Evolutionary conservation across 208 protist genomes (phyloP).

Genomic region (Strigomonas galati): DNA sequence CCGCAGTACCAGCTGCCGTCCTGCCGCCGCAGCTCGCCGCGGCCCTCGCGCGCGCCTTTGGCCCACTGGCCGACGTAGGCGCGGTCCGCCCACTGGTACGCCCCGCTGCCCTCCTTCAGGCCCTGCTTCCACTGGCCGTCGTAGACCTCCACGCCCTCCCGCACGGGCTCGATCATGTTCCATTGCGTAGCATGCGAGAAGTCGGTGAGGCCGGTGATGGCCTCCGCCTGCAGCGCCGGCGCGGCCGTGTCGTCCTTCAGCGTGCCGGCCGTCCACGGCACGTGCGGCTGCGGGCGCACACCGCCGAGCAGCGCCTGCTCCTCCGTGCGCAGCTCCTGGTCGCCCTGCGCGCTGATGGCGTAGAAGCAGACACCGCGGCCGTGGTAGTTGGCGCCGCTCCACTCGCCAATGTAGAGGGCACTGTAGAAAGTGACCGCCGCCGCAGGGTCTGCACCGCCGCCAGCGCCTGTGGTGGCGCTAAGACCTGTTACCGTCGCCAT

Average conservation of each 20-base stretch:
- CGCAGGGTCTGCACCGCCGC: no score
- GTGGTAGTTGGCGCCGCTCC: conserved; percentile 50
- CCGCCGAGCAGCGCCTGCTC: conserved; percentile 19
- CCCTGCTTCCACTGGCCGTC: conserved; percentile 81
- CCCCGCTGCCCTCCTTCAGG: conserved; percentile 64
- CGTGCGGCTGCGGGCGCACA: conserved; percentile 17
- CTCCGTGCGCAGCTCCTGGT: conserved; percentile 6
- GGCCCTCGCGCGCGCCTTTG: conserved; percentile 60
- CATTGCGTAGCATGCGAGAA: conserved; percentile 6
- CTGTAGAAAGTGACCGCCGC: conserved; percentile 11
- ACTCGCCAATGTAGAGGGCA: conserved; percentile 76
- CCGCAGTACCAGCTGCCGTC: conserved; percentile 78
- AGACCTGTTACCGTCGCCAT: no score
- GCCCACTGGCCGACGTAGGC: conserved; percentile 82
- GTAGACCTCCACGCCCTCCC: conserved; percentile 71
- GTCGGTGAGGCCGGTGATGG: conserved; percentile 11
- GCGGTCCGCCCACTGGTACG: conserved; percentile 80
- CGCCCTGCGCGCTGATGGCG: conserved; percentile 26
- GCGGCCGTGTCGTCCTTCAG: not conserved
- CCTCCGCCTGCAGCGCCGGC: conserved; percentile 6
- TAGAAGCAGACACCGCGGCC: conserved; percentile 76
- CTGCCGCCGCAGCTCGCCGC: conserved; percentile 49
- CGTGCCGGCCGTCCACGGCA: conserved; percentile 24
- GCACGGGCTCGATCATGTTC: conserved; percentile 14
- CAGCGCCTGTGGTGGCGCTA: no score